Evolutionary conservation across 768 basidiomycete genomes (phyloP).

Genomic region (Lentinula guzmanii): DNA sequence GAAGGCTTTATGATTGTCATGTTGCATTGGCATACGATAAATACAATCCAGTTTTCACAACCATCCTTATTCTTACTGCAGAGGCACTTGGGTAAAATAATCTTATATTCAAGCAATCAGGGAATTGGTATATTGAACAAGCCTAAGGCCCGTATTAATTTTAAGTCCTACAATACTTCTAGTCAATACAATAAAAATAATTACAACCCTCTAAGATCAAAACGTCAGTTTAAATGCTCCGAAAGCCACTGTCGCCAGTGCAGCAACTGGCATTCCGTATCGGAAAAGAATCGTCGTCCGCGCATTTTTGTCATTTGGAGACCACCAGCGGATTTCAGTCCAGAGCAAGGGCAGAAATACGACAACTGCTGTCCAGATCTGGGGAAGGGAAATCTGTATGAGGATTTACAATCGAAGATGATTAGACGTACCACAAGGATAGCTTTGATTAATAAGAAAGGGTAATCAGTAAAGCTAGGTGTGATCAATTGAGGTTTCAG

Average conservation of each 20-base stretch:
- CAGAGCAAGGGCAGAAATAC: slow-evolving; percentile 86
- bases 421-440: slow-evolving; percentile 59
- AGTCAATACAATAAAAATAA: neutral
- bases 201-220: neutral
- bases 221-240: neutral
- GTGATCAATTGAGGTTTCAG: slow-evolving; percentile 32
- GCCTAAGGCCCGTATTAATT: neutral
- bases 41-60: neutral
- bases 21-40: neutral
- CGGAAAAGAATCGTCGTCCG: neutral
- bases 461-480: slow-evolving; percentile 61
- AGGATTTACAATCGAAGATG: neutral
- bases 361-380: slow-evolving; percentile 91
- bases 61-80: too few species aligned
- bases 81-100: too few species aligned
- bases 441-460: slow-evolving; percentile 53
- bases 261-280: slow-evolving; percentile 3
- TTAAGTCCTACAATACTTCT: neutral
- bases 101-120: too few species aligned
- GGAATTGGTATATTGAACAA: too few species aligned
- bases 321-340: slow-evolving; percentile 74
- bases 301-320: slow-evolving; percentile 3
- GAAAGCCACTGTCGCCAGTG: neutral
- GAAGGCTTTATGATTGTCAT: neutral
- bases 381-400: neutral